Conservation (phyloP, 2,329 filamentous ascomycete species). For the Chaetomium olivaceum region DNA sequence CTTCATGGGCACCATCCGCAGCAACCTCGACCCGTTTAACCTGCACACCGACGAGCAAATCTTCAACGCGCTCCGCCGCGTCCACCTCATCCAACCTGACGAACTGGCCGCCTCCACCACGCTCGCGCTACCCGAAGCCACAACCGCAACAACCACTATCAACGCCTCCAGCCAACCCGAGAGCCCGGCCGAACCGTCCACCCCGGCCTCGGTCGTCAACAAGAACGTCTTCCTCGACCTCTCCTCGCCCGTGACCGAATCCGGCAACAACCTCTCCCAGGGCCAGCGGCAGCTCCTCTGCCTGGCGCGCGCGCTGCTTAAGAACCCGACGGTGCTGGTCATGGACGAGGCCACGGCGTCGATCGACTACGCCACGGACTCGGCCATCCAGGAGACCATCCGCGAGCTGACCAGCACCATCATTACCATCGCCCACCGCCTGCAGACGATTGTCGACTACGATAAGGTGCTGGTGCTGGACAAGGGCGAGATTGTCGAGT, state of each 20-base stretch:
- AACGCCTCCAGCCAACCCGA: constrained; percentile 18
- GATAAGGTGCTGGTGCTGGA: constrained; percentile 96
- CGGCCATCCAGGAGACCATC: constrained; percentile 95
- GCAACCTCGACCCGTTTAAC: constrained; percentile 89
- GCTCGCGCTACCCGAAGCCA: constrained; percentile 28
- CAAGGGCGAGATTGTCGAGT: constrained; percentile 84
- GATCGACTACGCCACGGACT: constrained; percentile 94
- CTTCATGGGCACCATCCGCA: constrained; percentile 88
- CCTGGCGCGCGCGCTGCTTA: constrained; percentile 87
- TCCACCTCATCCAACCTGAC: constrained; percentile 76
- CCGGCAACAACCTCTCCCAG: constrained; percentile 91
- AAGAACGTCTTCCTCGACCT: constrained; percentile 94
- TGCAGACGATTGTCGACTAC: constrained; percentile 97
- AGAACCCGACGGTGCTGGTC: constrained; percentile 87
- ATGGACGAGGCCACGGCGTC: constrained; percentile 99
- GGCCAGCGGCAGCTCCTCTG: constrained; percentile 94
- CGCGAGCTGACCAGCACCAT: constrained; percentile 92
- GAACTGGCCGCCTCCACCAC: constrained; percentile 43
- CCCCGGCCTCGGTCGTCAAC: constrained; percentile 62
- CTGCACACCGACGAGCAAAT: constrained; percentile 89
- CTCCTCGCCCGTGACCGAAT: constrained; percentile 79
- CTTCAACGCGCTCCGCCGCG: constrained; percentile 79
- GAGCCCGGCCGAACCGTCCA: constrained; percentile 12
- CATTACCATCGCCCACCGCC: constrained; percentile 91
- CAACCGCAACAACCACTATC: constrained; percentile 15